phyloP scores from a whole-genome alignment of 2,329 filamentous ascomycete species.

The Fusarium praegraminearum region DNA sequence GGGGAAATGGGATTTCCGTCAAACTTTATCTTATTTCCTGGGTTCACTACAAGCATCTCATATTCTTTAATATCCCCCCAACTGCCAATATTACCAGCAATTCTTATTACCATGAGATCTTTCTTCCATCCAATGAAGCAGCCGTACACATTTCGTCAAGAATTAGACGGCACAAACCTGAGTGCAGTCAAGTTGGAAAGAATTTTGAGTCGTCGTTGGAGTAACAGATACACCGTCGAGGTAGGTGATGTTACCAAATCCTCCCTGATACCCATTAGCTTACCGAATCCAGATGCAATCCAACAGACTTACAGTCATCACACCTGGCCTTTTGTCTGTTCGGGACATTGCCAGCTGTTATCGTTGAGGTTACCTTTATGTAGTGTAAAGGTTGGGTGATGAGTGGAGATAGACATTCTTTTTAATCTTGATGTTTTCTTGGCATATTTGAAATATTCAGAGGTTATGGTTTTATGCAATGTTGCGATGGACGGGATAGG shows the following conservation, averaged over 20 bases:
- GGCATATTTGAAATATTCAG: background rate
- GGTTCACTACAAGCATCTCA: background rate
- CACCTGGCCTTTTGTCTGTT: background rate
- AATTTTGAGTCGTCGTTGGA: background rate
- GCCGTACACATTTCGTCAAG: background rate
- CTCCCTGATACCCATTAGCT: rapidly evolving
- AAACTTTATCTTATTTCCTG: background rate
- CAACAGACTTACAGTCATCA: background rate
- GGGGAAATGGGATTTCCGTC: background rate
- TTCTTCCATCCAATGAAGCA: too few species aligned
- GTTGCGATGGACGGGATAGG: background rate
- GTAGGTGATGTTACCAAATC: background rate
- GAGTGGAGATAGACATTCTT: background rate
- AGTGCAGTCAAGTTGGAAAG: background rate
- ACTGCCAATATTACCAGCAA: background rate
- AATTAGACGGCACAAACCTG: background rate
- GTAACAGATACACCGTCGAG: background rate
- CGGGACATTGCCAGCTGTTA: background rate
- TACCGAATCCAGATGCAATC: background rate
- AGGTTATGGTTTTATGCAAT: background rate
- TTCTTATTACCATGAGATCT: background rate
- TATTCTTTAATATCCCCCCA: background rate
- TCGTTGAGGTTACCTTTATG: background rate
- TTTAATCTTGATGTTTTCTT: background rate
- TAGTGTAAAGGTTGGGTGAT: too few species aligned